Base-by-base conservation (phyloP, 164 flowering plant species). In the Tinospora cordifolia region DNA sequence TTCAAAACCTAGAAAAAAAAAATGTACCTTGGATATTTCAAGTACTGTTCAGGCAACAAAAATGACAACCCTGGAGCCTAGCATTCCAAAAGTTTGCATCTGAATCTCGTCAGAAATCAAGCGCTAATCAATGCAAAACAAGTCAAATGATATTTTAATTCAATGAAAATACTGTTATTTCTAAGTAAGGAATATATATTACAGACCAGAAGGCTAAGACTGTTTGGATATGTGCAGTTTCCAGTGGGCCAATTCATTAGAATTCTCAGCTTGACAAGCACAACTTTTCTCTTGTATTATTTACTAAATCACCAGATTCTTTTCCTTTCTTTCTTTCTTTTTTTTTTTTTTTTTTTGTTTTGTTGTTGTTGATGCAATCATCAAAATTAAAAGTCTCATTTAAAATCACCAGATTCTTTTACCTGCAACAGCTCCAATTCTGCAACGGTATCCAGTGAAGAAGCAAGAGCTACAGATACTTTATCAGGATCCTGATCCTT, bases 41-140 rank as follows among this genome's bases (percentile, higher is more conserved):
- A n/a, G 79, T 88, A 93, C 62, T 91, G 96, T 75, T 81, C 66
- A 8, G 98, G 96, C 80, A 93, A 84, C 83, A 91, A 80, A 85
- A 91, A 93, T 71, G 94, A 86, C 76, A 93, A 79, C 17, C 98
- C 98, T 73, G 97, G 96, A 74, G 98, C 98, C 98, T 90, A 90
- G 71, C 26, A 70, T 70, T 71, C 49, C 69, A 68, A 27, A 67
- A 65, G 62, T 51, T 65, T n/a, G 15, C 58, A 78, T 64, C 68
- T 39, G 19, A 68, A 59, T 66, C 25, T 68, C 63, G 15, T 58
- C 41, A 72, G 39, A 13, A 66, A 41, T 72, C 70, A 26, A 59
- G 27, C 27, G 63, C 57, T 59, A 41, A 26, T 49, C 5, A 62
- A 63, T 38, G 64, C 66, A 57, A 39, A 64, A 19, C 14, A 66